Base-by-base conservation (phyloP, 768 basidiomycete species). In the Tricholoma hemisulphureum region DNA sequence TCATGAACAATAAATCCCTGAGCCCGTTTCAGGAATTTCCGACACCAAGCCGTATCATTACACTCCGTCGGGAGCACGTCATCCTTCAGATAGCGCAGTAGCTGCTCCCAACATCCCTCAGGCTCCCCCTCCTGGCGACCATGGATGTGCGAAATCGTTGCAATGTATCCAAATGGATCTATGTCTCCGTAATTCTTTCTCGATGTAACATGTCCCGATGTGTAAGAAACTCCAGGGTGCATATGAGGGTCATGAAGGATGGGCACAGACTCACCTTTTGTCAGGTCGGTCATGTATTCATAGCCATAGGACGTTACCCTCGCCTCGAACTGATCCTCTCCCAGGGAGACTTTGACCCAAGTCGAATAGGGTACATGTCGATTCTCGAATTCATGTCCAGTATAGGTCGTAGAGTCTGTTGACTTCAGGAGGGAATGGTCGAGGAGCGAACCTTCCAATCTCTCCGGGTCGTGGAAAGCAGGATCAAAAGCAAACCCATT, bases 271-370 rank as follows among this genome's bases (percentile, higher is more conserved):
- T n/a, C 37, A 39, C 37, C 37, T 39, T 39, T 6, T 11, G 65
- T 69, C 0, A 63, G 56, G 6, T 73, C 64, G 0, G 39, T 11
- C 2, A 73, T 55, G 21, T 57, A 37, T 2, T 28, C n/a, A 45
- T 64, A 69, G 0, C 37, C 18, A 9, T 39, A 39, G 4, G 18
- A 63, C 64, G 0, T 68, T 56, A 23, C 71, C 66, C 0, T 64
- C 53, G 6, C 70, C 71, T 53, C 51, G 71, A 70, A 6, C 70
- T n/a, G n/a, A 70, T 0, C 56, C 32, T 4, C 56, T 45, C 29
- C 69, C 62, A 29, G 18, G 5, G 37, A 18, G 2, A 39, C n/a
- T 39, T 39, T n/a, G 2, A 39, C 37, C 5, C 2, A 6, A 18
- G 16, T 9, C 74, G 72, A 0, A 67, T 67, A 18, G 6, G 45